Conservation (phyloP, 495 filamentous ascomycete species). For the Penicillium argentinense region DNA sequence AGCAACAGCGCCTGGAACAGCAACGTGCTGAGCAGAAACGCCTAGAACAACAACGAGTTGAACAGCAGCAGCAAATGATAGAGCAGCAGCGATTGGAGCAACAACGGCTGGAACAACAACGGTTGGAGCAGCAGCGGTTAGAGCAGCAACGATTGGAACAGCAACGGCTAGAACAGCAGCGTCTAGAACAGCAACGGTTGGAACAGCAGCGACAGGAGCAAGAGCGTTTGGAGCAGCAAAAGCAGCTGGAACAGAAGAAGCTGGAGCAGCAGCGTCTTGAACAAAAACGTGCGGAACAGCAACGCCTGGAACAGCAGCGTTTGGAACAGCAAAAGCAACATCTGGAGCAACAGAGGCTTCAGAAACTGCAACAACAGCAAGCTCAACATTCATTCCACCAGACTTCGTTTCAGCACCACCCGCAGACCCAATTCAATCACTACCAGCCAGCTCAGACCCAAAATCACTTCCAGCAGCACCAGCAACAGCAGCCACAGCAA, state of each 20-base stretch:
- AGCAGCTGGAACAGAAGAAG: conserved; percentile 27
- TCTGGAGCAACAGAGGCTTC: conserved; percentile 25
- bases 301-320: conserved; percentile 11
- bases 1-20: conserved; percentile 16
- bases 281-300: conserved; percentile 8
- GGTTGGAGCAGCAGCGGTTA: conserved; percentile 15
- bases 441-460: conserved; percentile 17
- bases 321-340: conserved; percentile 20
- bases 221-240: conserved; percentile 13
- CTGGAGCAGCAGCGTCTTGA: conserved; percentile 20
- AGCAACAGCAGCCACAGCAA: conserved; percentile 11
- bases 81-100: conserved; percentile 21
- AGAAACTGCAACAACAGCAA: conserved; percentile 27
- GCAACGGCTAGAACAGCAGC: conserved; percentile 11
- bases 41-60: conserved; percentile 21
- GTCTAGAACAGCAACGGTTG: conserved; percentile 2
- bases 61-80: conserved; percentile 14
- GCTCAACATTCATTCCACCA: conserved; percentile 19
- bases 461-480: conserved; percentile 10
- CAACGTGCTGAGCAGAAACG: conserved; percentile 22
- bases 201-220: conserved; percentile 11
- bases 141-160: conserved; percentile 15
- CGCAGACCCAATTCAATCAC: conserved; percentile 23
- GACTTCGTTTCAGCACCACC: conserved; percentile 11
- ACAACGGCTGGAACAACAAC: conserved; percentile 14